Conservation (phyloP, 1,284 basidiomycete genomes). For the Amylostereum areolatum region DNA sequence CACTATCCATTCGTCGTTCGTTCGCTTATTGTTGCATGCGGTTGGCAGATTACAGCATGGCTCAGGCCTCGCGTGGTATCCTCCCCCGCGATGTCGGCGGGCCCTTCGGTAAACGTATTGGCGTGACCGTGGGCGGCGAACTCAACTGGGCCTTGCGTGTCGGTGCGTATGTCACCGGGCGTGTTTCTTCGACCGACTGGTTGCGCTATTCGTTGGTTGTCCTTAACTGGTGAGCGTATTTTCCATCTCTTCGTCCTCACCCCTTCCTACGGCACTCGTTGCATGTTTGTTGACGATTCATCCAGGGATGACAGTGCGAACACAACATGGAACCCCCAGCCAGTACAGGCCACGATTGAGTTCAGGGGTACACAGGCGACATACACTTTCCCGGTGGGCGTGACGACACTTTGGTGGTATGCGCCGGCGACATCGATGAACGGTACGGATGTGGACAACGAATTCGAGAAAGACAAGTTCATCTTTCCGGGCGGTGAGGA, state of each 20-base stretch:
- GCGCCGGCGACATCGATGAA: slow-evolving; percentile 16
- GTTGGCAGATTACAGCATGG: slow-evolving; percentile 60
- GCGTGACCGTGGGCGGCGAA: slow-evolving; percentile 51
- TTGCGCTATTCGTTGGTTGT: slow-evolving; percentile 64
- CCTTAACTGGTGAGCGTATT: slow-evolving; percentile 40
- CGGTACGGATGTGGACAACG: too few relatives aligned
- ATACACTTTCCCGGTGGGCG: slow-evolving; percentile 64
- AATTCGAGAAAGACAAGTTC: too few relatives aligned
- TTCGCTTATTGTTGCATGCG: neutral
- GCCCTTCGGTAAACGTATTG: slow-evolving; percentile 62
- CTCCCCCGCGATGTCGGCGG: slow-evolving; percentile 63
- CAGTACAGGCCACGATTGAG: slow-evolving; percentile 60
- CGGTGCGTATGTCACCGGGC: slow-evolving; percentile 56
- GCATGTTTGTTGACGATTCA: too few relatives aligned
- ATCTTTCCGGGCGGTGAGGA: too few relatives aligned
- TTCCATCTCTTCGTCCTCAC: neutral
- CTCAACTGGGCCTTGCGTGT: slow-evolving; percentile 56
- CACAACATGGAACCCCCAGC: slow-evolving; percentile 53
- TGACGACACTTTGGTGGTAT: slow-evolving; percentile 43
- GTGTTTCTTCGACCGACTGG: slow-evolving; percentile 52
- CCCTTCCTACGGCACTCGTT: too few relatives aligned
- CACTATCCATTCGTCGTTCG: neutral
- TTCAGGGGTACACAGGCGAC: slow-evolving; percentile 57
- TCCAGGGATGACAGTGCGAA: slow-evolving; percentile 45
- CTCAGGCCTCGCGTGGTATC: slow-evolving; percentile 67